Evolutionary conservation across 2,329 filamentous ascomycete species (phyloP).

Genomic region (Pleurostoma richardsiae): DNA sequence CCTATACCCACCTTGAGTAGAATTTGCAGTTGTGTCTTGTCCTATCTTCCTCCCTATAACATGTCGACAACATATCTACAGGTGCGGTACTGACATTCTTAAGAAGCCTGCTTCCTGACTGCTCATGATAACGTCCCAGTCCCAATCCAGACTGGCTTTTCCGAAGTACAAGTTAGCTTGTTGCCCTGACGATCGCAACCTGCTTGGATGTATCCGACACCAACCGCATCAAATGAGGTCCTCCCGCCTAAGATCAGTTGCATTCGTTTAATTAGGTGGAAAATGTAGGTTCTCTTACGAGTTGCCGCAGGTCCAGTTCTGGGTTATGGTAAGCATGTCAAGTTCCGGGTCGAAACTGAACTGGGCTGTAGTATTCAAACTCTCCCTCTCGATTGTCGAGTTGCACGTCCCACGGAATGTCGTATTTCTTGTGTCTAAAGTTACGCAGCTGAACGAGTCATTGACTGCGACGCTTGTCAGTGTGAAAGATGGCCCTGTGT

Average conservation of each 20-base stretch:
- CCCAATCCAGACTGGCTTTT: conserved; percentile 23
- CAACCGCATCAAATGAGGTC: conserved; percentile 16
- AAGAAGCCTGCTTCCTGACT: background rate
- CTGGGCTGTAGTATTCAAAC: conserved; percentile 10
- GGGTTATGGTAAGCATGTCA: conserved; percentile 19
- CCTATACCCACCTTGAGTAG: too few species aligned
- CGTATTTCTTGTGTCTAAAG: conserved; percentile 10
- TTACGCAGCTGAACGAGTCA: conserved; percentile 17
- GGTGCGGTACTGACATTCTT: background rate
- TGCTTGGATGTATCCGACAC: conserved; percentile 23
- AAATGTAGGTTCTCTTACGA: conserved; percentile 13
- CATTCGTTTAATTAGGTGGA: too few species aligned
- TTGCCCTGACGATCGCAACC: conserved; percentile 19
- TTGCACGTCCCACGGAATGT: conserved; percentile 20
- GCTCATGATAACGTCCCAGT: conserved; percentile 8
- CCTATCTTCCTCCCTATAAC: background rate
- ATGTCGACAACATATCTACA: background rate
- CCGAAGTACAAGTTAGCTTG: conserved; percentile 21
- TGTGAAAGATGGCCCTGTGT: conserved; percentile 24
- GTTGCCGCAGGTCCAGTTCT: conserved; percentile 21
- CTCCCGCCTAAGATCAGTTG: conserved; percentile 8
- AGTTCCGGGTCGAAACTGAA: conserved; percentile 22
- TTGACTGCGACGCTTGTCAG: conserved; percentile 19
- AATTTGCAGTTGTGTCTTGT: too few species aligned
- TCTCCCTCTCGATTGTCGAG: conserved; percentile 1